Percentiles rank a stretch among this genome's conserved stretches.
Evolutionary conservation across 257 asterid genomes (phyloP).

Genomic region (Catharanthus roseus): DNA sequence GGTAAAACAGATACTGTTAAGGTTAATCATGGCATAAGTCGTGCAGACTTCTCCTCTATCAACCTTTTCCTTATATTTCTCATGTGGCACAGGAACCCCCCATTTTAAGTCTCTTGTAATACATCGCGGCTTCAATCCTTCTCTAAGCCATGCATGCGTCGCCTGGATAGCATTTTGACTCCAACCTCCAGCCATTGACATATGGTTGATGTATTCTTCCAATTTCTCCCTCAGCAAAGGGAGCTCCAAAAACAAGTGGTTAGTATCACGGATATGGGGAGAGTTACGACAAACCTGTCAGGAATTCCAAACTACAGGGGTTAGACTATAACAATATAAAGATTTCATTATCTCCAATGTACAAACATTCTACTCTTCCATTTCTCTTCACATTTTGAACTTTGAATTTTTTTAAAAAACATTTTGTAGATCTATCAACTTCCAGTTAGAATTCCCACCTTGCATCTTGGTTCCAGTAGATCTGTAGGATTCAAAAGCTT

Average conservation of each 20-base stretch:
- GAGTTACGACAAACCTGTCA: slow-evolving; percentile 61
- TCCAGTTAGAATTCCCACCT: slow-evolving; percentile 36
- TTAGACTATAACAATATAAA: background rate
- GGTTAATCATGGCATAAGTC: background rate
- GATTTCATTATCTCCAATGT: background rate
- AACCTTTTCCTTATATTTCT: slow-evolving; percentile 81
- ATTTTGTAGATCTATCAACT: background rate
- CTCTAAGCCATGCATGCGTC: slow-evolving; percentile 81
- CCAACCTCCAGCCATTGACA: slow-evolving; percentile 89
- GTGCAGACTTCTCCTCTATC: slow-evolving; percentile 2
- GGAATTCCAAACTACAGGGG: slow-evolving; percentile 2
- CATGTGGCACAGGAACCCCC: slow-evolving; percentile 98
- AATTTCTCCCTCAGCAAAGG: slow-evolving; percentile 71
- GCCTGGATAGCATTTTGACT: slow-evolving; percentile 88
- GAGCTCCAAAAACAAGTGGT: slow-evolving; percentile 89
- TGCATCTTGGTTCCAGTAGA: slow-evolving; percentile 79
- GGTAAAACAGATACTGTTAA: slow-evolving; percentile 4
- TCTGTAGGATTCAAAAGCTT: slow-evolving; percentile 92
- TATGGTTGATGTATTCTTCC: slow-evolving; percentile 52
- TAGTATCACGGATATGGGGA: slow-evolving; percentile 66
- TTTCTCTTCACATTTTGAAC: background rate
- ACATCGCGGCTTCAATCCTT: slow-evolving; percentile 77
- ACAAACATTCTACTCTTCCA: background rate
- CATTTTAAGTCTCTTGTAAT: slow-evolving; percentile 94
- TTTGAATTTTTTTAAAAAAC: background rate